Base-by-base conservation (phyloP, 768 basidiomycete species). In the Arthromyces matolae region DNA sequence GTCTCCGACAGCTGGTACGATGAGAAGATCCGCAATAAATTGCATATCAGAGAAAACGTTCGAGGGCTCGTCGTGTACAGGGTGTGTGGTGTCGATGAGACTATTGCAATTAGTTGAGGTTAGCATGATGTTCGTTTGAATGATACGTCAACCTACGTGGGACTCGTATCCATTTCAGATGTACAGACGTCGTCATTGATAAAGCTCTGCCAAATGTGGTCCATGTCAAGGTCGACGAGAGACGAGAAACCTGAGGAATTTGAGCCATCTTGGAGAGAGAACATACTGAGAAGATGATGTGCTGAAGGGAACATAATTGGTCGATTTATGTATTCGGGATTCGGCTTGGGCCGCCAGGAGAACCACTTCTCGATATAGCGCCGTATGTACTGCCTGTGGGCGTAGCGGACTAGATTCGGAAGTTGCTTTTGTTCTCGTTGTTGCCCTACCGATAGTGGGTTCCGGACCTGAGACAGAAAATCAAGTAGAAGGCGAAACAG, bases 151-250 rank as follows among this genome's bases (percentile, higher is more conserved):
- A 51, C 51, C 25, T 52, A 48, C 51, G 5, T 22, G 8, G 32
- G 32, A 23, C 33, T 33, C 18, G 2, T 7, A 18, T 43, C 42
- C 24, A 31, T 22, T 34, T 48, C 42, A 32, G 46, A 32, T 4
- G 42, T 42, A 25, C 42, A 44, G 10, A 47, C 42, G 16, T 52
- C 46, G 10, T 39, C 32, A 35, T 49, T 49, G 22, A 53, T 48
- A 37, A 42, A 53, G 18, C 45, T 34, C 20, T 53, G 31, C 51
- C 51, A 52, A 6, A 28, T 19, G 28, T 40, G 51, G 5, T 48
- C 47, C 32, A 25, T 8, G 13, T 34, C 37, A 33, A 45, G 36
- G 9, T 43, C 35, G 19, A 36, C 12, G 18, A 37, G 18, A 13
- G 41, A 18, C n/a, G 2, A 27, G 22, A 33, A 22, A 14, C 1